Evolutionary conservation across 208 protist species (phyloP).

Genomic region (Trypanosoma platydactyli): DNA sequence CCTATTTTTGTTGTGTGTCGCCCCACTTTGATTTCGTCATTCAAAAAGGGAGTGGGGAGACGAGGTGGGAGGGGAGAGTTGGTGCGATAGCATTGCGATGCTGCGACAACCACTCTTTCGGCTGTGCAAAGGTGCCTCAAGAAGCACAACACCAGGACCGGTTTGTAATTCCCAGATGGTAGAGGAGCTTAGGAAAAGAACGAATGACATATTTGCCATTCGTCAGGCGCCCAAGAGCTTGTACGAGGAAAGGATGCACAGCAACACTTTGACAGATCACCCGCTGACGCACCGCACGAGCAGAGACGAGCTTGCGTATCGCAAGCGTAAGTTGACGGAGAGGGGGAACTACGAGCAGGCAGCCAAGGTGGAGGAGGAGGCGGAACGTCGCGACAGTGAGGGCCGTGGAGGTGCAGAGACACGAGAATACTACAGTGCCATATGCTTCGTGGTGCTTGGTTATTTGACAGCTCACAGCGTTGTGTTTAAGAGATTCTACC

Average conservation of each 20-base stretch:
- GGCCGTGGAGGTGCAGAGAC: conserved; percentile 68
- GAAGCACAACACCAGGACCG: background rate
- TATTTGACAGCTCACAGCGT: conserved; percentile 77
- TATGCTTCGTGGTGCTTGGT: conserved; percentile 67
- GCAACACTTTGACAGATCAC: conserved; percentile 84
- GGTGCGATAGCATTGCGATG: conserved; percentile 4
- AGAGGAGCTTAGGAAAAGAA: conserved; percentile 27
- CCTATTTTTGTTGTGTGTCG: conserved; percentile 2
- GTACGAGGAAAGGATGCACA: conserved; percentile 84
- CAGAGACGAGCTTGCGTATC: conserved; percentile 80
- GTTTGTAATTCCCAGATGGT: background rate
- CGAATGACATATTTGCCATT: conserved; percentile 65
- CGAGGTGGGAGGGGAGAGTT: no score
- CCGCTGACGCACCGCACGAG: conserved; percentile 81
- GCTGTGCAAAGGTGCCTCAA: conserved; percentile 18
- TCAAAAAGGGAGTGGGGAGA: no score
- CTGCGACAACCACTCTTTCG: conserved; percentile 11
- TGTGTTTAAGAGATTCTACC: conserved; percentile 83
- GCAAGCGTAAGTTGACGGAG: conserved; percentile 83
- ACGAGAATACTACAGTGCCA: conserved; percentile 83
- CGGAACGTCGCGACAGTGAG: conserved; percentile 54
- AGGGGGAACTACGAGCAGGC: conserved; percentile 79
- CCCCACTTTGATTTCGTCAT: background rate
- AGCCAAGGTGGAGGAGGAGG: conserved; percentile 74
- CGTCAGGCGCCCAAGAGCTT: conserved; percentile 73